phyloP scores from a whole-genome alignment of 2,329 filamentous ascomycete genomes.

The Lecanicillium sp. region DNA sequence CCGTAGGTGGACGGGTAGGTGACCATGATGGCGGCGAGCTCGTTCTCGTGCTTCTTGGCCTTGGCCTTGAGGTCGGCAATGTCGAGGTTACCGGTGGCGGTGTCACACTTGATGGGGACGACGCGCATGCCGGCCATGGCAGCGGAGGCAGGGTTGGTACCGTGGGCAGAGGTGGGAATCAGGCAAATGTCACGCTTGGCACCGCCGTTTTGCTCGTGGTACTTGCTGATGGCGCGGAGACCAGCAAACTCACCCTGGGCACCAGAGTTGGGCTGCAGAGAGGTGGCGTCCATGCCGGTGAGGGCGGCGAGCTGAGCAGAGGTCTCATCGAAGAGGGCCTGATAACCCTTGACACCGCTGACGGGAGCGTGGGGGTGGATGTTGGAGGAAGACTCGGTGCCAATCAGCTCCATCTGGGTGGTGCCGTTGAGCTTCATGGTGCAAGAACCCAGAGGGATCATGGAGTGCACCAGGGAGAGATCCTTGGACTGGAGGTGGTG shows the following conservation, averaged over 20 bases:
- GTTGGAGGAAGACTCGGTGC: constrained; percentile 67
- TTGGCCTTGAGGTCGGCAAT: constrained; percentile 79
- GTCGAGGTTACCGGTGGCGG: constrained; percentile 81
- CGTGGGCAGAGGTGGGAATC: constrained; percentile 91
- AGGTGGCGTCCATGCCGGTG: constrained; percentile 85
- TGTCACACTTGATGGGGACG: constrained; percentile 85
- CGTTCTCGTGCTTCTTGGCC: constrained; percentile 78
- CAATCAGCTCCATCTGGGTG: constrained; percentile 85
- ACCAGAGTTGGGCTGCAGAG: constrained; percentile 90
- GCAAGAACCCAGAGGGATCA: constrained; percentile 95
- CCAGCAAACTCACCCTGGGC: constrained; percentile 94
- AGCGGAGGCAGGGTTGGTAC: constrained; percentile 91
- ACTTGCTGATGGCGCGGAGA: constrained; percentile 80
- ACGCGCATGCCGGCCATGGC: constrained; percentile 96
- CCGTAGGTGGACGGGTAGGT: constrained; percentile 95
- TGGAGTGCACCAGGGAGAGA: constrained; percentile 87
- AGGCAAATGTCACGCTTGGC: constrained; percentile 84
- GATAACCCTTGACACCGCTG: constrained; percentile 61
- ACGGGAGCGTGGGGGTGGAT: constrained; percentile 75
- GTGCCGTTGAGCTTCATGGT: constrained; percentile 98
- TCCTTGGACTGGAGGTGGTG: constrained; percentile 91
- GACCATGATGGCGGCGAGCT: constrained; percentile 91
- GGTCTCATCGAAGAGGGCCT: constrained; percentile 63
- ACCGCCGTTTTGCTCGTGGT: constrained; percentile 61
- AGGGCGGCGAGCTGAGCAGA: constrained; percentile 71